phyloP scores from a whole-genome alignment of 306 rosid genomes.

The Dalbergia cochinchinensis region DNA sequence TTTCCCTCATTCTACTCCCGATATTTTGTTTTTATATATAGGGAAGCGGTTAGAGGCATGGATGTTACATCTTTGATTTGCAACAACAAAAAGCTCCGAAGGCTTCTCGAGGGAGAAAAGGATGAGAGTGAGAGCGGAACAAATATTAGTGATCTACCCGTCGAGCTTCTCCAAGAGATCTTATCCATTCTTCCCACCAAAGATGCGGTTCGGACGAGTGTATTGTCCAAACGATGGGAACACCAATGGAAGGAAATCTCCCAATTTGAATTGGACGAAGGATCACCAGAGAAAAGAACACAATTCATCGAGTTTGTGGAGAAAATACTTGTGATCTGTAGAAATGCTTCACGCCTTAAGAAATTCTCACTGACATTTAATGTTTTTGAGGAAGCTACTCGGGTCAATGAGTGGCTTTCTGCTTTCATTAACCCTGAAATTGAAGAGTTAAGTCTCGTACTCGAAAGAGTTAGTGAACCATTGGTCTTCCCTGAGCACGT shows the following conservation, averaged over 20 bases:
- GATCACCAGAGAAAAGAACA: neutral
- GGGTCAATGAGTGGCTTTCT: constrained; percentile 1
- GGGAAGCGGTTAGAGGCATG: neutral
- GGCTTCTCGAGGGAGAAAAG: neutral
- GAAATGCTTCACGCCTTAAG: neutral
- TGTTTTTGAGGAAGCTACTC: neutral
- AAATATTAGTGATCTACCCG: constrained; percentile 11
- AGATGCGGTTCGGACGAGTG: neutral
- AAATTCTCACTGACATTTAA: neutral
- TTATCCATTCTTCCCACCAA: neutral
- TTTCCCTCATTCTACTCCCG: neutral
- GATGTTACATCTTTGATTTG: neutral
- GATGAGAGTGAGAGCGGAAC: neutral
- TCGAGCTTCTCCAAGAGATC: neutral
- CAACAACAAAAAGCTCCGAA: neutral
- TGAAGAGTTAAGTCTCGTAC: constrained; percentile 15
- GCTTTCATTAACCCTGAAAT: neutral
- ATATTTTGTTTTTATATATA: neutral
- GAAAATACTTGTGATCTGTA: neutral
- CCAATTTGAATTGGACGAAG: constrained; percentile 6
- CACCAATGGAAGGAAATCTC: constrained; percentile 6
- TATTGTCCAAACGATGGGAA: constrained; percentile 8
- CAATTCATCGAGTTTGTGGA: constrained; percentile 17
- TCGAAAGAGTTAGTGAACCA: neutral
- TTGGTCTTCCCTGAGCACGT: constrained; percentile 1